Conservation (phyloP, 441 rosid species). For the Macaranga tanarius region DNA sequence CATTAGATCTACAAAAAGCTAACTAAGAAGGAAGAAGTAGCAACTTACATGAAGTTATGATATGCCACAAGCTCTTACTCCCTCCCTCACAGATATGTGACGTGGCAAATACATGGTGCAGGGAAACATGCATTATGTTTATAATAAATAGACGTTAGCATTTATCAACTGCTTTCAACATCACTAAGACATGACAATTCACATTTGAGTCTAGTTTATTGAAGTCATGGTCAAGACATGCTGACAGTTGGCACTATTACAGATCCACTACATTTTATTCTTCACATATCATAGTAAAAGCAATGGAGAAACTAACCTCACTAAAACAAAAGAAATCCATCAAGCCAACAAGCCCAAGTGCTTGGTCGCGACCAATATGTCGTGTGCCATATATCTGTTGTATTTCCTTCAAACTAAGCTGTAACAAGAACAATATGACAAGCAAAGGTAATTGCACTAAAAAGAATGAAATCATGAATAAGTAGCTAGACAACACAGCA, state of each 20-base stretch:
- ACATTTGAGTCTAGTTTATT: neutral
- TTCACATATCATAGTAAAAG: constrained; percentile 3
- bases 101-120: too few species aligned
- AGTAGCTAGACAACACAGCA: neutral
- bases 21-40: neutral
- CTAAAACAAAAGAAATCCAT: constrained; percentile 99
- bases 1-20: neutral
- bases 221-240: neutral
- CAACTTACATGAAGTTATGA: neutral
- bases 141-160: neutral
- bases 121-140: too few species aligned
- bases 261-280: neutral
- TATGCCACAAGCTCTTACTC: neutral
- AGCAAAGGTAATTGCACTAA: constrained; percentile 12
- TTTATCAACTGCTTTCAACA: neutral
- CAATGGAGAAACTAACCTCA: constrained; percentile 54
- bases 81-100: too few species aligned
- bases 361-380: constrained; percentile 93
- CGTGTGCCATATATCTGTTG: constrained; percentile 76
- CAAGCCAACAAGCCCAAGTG: constrained; percentile 80
- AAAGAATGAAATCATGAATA: constrained; percentile 1
- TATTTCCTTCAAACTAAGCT: constrained; percentile 72
- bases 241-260: neutral
- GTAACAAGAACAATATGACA: constrained; percentile 26
- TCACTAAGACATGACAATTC: neutral